Percentiles rank a stretch among this genome's conserved stretches.
Evolutionary conservation across 2,329 filamentous ascomycete species (phyloP).

Genomic region (Graphilbum fragrans): DNA sequence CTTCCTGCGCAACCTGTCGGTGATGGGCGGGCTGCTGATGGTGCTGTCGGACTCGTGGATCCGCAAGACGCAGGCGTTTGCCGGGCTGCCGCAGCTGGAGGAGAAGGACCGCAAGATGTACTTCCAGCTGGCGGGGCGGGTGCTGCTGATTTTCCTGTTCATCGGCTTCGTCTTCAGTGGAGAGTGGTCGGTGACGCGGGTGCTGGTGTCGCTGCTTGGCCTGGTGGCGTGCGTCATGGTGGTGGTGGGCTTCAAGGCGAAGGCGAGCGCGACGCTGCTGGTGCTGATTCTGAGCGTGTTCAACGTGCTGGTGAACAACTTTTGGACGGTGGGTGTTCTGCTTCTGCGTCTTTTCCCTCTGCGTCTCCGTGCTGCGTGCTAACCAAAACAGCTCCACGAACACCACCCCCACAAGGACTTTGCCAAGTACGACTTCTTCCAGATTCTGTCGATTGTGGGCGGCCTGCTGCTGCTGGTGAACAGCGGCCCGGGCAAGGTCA

Average conservation of each 20-base stretch:
- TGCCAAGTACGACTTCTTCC: constrained; percentile 99
- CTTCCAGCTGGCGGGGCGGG: constrained; percentile 92
- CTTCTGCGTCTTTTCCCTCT: not conserved
- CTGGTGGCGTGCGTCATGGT: constrained; percentile 95
- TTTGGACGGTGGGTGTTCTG: constrained; percentile 76
- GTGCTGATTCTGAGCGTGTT: constrained; percentile 94
- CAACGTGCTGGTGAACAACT: constrained; percentile 98
- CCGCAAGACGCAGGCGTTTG: constrained; percentile 92
- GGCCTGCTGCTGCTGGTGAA: constrained; percentile 94
- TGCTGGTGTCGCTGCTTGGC: constrained; percentile 73
- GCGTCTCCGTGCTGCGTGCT: constrained; percentile 10
- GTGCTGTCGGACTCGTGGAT: constrained; percentile 97
- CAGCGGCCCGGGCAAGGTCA: constrained; percentile 95
- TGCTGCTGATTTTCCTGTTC: constrained; percentile 95
- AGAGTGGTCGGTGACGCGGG: constrained; percentile 80
- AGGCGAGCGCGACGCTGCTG: constrained; percentile 92
- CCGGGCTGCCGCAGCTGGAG: constrained; percentile 83
- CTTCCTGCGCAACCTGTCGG: constrained; percentile 96
- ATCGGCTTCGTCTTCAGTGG: constrained; percentile 93
- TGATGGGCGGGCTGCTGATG: constrained; percentile 95
- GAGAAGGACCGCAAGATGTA: constrained; percentile 99
- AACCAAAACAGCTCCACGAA: constrained; percentile 62
- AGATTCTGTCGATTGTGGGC: constrained; percentile 96
- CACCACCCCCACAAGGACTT: constrained; percentile 99
- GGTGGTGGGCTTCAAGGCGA: constrained; percentile 98